These are phyloP conservation scores for Samsoniella hepiali DNA, from an alignment of 2,329 filamentous ascomycete species.

Conservation along the genomic window DNA sequence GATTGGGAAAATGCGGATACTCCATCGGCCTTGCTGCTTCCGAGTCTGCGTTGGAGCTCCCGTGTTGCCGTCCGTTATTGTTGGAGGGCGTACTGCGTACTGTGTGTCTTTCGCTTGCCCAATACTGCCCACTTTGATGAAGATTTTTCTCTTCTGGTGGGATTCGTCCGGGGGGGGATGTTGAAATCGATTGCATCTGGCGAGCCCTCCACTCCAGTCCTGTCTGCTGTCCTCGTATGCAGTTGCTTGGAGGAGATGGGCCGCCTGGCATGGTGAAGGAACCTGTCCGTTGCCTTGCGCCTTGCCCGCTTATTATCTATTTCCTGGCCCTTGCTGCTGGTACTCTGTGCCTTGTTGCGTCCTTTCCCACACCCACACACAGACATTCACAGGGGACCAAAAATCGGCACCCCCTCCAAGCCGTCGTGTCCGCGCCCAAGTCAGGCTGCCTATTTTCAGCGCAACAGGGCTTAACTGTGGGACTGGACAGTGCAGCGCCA, in stretches of 20 bases:
- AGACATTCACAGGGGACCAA: not conserved
- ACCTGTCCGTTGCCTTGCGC: not conserved
- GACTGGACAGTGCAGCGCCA: constrained; percentile 12
- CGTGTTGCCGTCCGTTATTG: not conserved
- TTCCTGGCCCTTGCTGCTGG: not conserved
- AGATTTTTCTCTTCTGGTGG: not conserved
- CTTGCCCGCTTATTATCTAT: not conserved
- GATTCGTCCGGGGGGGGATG: not conserved
- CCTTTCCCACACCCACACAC: not conserved
- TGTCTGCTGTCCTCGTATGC: not conserved
- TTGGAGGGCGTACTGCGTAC: not conserved
- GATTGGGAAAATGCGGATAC: constrained; percentile 13
- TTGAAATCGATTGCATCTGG: not conserved
- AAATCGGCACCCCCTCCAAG: constrained; percentile 1
- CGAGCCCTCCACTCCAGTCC: no score
- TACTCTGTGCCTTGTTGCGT: not conserved
- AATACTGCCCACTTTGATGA: not conserved
- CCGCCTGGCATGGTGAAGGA: not conserved
- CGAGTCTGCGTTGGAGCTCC: constrained; percentile 1
- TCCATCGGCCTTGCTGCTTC: constrained; percentile 3
- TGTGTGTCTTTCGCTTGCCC: not conserved
- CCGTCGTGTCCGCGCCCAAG: constrained; percentile 7
- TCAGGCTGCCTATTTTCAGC: constrained; percentile 16
- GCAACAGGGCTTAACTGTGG: constrained; percentile 18
- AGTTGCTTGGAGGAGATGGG: not conserved